phyloP scores from a whole-genome alignment of 371 early-diverging fungal species.

The Rhizomucor pusillus region DNA sequence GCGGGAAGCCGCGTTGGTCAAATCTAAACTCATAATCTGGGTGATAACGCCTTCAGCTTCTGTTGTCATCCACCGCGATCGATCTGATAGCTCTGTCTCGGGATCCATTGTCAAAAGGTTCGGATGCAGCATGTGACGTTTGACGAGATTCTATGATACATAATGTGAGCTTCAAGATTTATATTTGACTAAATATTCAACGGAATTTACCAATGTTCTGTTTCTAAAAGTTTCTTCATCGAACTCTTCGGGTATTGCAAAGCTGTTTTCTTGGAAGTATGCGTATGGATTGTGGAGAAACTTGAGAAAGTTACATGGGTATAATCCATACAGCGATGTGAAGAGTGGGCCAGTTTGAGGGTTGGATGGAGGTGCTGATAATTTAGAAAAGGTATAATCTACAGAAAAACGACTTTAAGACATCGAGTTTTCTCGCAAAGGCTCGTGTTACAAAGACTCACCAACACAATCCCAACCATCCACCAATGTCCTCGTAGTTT shows the following conservation, averaged over 20 bases:
- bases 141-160: constrained; percentile 40
- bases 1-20: constrained; percentile 58
- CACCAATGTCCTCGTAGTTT: constrained; percentile 6
- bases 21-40: constrained; percentile 60
- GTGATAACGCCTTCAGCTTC: constrained; percentile 69
- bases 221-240: constrained; percentile 48
- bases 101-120: constrained; percentile 50
- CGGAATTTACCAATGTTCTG: constrained; percentile 33
- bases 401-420: neutral
- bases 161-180: neutral
- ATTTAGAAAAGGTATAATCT: constrained; percentile 55
- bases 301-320: constrained; percentile 61
- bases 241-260: constrained; percentile 45
- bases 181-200: neutral
- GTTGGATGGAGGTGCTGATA: constrained; percentile 52
- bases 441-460: constrained; percentile 9
- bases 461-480: constrained; percentile 51
- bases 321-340: constrained; percentile 64
- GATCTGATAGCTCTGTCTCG: constrained; percentile 53
- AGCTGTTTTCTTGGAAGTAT: constrained; percentile 40
- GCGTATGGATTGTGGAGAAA: constrained; percentile 54
- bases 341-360: constrained; percentile 58
- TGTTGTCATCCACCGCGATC: constrained; percentile 61
- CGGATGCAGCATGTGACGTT: constrained; percentile 62
- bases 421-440: too few species aligned